A percentile compares a stretch with the other conserved stretches of the same genome.
These are phyloP conservation scores for Gryganskiella cystojenkinii DNA, from an alignment of 192 early-diverging fungal species.

Conservation along the genomic window DNA sequence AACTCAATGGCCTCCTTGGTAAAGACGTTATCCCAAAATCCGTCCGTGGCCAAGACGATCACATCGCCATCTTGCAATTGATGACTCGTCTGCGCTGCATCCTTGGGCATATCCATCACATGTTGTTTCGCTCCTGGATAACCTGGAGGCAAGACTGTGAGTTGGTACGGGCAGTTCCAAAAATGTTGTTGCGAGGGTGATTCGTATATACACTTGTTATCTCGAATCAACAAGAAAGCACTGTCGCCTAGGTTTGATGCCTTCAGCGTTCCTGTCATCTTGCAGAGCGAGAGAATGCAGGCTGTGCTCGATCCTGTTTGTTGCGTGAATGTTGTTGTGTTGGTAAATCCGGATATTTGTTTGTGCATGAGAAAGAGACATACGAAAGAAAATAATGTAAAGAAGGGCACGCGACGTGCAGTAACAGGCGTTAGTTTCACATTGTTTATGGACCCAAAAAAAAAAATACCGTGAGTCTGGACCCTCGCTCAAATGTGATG, in stretches of 20 bases:
- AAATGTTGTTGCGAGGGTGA: slow-evolving; percentile 71
- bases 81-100: slow-evolving; percentile 60
- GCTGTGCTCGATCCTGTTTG: slow-evolving; percentile 63
- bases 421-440: no score
- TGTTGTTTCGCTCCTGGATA: slow-evolving; percentile 60
- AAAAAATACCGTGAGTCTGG: no score
- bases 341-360: background rate
- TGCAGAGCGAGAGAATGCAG: slow-evolving; percentile 66
- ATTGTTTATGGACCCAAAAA: background rate
- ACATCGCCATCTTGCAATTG: slow-evolving; percentile 68
- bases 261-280: slow-evolving; percentile 62
- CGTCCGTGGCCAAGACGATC: slow-evolving; percentile 68
- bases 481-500: background rate
- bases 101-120: slow-evolving; percentile 67
- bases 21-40: slow-evolving; percentile 72
- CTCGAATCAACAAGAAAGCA: slow-evolving; percentile 65
- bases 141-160: slow-evolving; percentile 64
- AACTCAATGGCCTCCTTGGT: slow-evolving; percentile 62
- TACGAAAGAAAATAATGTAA: background rate
- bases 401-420: no score
- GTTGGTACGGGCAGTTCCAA: slow-evolving; percentile 72
- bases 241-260: slow-evolving; percentile 68
- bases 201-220: slow-evolving; percentile 64
- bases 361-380: background rate
- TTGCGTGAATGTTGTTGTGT: background rate